Base-by-base conservation (phyloP, 805 yeast genomes). In the Candida anglica region DNA sequence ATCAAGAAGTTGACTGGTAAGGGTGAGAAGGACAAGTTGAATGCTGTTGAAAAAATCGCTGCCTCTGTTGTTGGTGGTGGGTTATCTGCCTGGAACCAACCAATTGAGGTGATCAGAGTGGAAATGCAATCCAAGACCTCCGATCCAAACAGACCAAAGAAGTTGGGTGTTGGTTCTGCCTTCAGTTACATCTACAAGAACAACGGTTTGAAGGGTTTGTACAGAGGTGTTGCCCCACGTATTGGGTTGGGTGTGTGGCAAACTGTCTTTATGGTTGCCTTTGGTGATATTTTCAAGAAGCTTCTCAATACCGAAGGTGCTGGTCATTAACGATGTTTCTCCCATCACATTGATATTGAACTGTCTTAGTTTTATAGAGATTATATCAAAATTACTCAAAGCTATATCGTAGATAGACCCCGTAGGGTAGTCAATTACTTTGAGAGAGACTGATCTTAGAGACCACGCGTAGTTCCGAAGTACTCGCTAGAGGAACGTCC, bases 231-330 rank as follows among this genome's bases (percentile, higher is more conserved):
- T 28, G 79, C 98, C 11, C 98, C 98, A 48, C 84, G 98, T 73
- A 77, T 93, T 47, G 97, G 95, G 37, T 75, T 93, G 45, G 95
- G 98, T 52, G 82, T 91, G 43, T 93, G 98, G 97, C 98, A 93
- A 71, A 91, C 98, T 3, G 87, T 91, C 29, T 91, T 95, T 61
- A 91, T 91, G 98, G 98, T 91, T 39, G 96, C 96, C 9, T 79
- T 93, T 47, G 98, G 98, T 59, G 98, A 93, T 56, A 86, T 88
- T 27, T 60, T 66, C 52, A 66, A 64, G 51, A 56, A 51, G 42
- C 42, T 62, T 56, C 57, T 66, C 47, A 66, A 66, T 35, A 56
- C 68, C 23, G 66, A 66, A 17, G 65, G 66, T 29, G 57, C 56
- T 23, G 66, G 65, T 15, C 68, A 62, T 47, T 62, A 50, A 40